Evolutionary conservation across 257 asterid genomes (phyloP).

Genomic region (Solanum infundibuliforme): DNA sequence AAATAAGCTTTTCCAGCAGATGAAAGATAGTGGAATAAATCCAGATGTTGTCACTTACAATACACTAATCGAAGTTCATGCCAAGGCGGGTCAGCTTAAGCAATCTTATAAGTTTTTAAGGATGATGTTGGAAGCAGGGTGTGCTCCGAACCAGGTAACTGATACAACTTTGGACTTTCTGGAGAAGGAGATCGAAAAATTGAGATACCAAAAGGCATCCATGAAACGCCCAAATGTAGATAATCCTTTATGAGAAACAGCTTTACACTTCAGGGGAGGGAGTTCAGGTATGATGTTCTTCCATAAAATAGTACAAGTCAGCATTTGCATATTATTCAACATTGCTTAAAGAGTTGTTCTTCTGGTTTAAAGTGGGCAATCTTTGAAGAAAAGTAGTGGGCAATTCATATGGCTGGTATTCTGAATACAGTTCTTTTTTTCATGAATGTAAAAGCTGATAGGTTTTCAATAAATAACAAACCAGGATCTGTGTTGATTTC

Average conservation of each 20-base stretch:
- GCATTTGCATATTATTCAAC: background rate
- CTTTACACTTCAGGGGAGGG: background rate
- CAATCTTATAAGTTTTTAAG: slow-evolving; percentile 71
- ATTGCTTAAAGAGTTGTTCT: background rate
- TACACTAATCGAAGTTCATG: slow-evolving; percentile 79
- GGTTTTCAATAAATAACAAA: background rate
- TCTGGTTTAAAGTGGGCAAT: background rate
- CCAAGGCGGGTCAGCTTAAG: slow-evolving; percentile 61
- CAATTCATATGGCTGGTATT: background rate
- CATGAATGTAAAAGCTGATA: background rate
- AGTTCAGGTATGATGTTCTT: background rate
- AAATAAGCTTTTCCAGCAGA: slow-evolving; percentile 50
- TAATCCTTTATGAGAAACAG: slow-evolving; percentile 12
- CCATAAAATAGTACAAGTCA: background rate
- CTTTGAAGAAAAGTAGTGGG: background rate
- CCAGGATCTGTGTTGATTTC: background rate
- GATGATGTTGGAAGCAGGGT: slow-evolving; percentile 90
- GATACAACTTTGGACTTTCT: slow-evolving; percentile 75
- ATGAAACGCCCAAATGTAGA: slow-evolving; percentile 24
- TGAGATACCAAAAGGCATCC: slow-evolving; percentile 57
- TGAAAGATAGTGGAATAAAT: slow-evolving; percentile 67
- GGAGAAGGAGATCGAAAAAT: slow-evolving; percentile 62
- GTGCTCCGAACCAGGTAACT: slow-evolving; percentile 87
- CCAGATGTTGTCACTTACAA: slow-evolving; percentile 89
- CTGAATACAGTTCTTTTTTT: background rate